Evolutionary conservation across 257 asterid species (phyloP).

Genomic region (Vinca minor): DNA sequence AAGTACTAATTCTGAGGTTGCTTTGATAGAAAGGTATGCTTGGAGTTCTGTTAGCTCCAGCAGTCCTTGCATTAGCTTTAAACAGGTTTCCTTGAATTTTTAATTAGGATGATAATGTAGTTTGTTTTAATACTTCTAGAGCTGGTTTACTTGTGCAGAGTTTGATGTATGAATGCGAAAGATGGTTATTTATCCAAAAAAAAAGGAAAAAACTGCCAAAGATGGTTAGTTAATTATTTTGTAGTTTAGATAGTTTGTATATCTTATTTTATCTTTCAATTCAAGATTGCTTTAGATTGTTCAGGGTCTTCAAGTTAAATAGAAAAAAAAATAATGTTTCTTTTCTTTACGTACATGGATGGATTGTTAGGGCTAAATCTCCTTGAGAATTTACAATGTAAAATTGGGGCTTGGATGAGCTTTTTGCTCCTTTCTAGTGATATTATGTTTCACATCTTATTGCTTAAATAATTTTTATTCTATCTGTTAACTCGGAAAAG

Average conservation of each 20-base stretch:
- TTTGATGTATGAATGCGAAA: too few relatives aligned
- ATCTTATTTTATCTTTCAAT: not conserved
- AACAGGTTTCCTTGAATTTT: too few relatives aligned
- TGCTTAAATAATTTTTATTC: not conserved
- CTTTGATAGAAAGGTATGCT: not conserved
- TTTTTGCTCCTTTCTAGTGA: not conserved
- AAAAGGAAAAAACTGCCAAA: too few relatives aligned
- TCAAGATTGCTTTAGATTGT: not conserved
- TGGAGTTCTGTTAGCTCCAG: not conserved
- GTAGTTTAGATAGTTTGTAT: not conserved
- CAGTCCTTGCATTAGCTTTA: not conserved
- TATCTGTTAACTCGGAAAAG: not conserved
- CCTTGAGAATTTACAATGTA: not conserved
- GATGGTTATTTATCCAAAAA: too few relatives aligned
- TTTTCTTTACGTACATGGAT: not conserved
- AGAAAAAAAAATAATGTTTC: not conserved
- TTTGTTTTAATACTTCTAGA: not conserved
- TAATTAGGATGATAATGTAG: too few relatives aligned
- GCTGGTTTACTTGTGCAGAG: not conserved
- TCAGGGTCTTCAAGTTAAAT: not conserved
- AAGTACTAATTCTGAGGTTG: not conserved
- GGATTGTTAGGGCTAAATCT: not conserved
- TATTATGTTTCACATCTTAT: not conserved
- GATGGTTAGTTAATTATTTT: not conserved
- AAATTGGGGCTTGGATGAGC: not conserved